These are phyloP conservation scores for Suillus plorans DNA, from an alignment of 768 basidiomycete genomes.

Conservation along the genomic window DNA sequence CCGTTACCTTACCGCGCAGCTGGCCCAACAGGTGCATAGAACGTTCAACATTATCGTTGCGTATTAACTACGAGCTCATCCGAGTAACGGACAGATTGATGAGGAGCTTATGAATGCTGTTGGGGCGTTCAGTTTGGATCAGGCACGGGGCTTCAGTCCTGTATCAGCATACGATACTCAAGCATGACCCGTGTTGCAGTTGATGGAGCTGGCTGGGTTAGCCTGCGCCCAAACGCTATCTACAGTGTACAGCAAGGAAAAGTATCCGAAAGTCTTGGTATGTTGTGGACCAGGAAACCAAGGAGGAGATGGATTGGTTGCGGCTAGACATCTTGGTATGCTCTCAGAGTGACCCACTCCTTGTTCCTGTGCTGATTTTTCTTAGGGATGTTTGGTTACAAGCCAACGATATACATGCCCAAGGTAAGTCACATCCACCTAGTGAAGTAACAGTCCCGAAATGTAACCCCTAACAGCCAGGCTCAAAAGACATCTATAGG, in stretches of 20 bases:
- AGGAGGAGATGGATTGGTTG: constrained; percentile 95
- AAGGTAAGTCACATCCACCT: constrained; percentile 52
- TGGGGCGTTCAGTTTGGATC: constrained; percentile 96
- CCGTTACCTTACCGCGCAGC: constrained; percentile 65
- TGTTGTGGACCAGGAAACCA: constrained; percentile 98
- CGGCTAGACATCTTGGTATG: constrained; percentile 89
- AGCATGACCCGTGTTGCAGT: constrained; percentile 38
- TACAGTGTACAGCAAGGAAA: constrained; percentile 67
- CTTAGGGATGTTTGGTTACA: constrained; percentile 88
- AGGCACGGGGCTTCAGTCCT: constrained; percentile 44
- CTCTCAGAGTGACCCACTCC: not conserved
- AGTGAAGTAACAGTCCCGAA: not conserved
- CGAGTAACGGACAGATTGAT: constrained; percentile 65
- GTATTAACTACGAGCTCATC: not conserved
- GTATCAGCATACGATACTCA: not conserved
- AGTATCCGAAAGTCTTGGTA: constrained; percentile 79
- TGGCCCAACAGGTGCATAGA: constrained; percentile 69
- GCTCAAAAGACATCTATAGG: constrained; percentile 91
- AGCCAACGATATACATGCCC: constrained; percentile 88
- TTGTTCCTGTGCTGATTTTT: not conserved
- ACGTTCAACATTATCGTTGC: not conserved
- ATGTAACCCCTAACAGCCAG: constrained; percentile 53
- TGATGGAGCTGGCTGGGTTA: constrained; percentile 96
- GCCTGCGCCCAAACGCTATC: constrained; percentile 89
- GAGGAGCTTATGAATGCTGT: constrained; percentile 85